Conservation (phyloP, 495 filamentous ascomycete species). For the Penicillium mononematosum region DNA sequence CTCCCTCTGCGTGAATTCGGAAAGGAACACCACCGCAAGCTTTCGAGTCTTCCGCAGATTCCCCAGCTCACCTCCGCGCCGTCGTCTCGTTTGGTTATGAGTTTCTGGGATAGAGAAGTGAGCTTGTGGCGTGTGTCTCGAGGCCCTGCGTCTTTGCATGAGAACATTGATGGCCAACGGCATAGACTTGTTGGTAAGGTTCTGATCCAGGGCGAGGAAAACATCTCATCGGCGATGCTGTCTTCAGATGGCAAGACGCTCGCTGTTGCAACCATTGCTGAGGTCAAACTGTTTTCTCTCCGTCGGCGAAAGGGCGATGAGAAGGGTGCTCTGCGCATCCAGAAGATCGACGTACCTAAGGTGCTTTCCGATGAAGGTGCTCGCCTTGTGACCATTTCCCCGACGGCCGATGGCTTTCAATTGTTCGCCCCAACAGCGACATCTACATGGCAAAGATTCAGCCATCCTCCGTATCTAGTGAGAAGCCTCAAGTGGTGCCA, state of each 20-base stretch:
- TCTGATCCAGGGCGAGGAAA: conserved; percentile 78
- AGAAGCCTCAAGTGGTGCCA: conserved; percentile 46
- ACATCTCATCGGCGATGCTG: conserved; percentile 78
- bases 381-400: conserved; percentile 55
- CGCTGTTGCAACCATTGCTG: conserved; percentile 70
- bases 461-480: conserved; percentile 32
- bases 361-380: conserved; percentile 57
- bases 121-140: conserved; percentile 72
- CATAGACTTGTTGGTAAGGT: conserved; percentile 66
- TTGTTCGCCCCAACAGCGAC: conserved; percentile 51
- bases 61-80: conserved; percentile 68
- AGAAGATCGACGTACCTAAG: conserved; percentile 62
- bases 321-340: conserved; percentile 58
- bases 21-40: conserved; percentile 73
- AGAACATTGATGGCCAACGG: conserved; percentile 46
- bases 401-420: conserved; percentile 56
- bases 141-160: conserved; percentile 41
- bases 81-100: conserved; percentile 70
- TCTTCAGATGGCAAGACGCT: conserved; percentile 72
- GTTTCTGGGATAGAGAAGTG: conserved; percentile 91
- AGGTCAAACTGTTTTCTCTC: conserved; percentile 72
- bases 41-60: conserved; percentile 78
- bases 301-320: conserved; percentile 46
- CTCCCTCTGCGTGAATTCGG: conserved; percentile 77
- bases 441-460: conserved; percentile 48